Evolutionary conservation across 768 basidiomycete species (phyloP).

Genomic region (Tricholoma matsutake): DNA sequence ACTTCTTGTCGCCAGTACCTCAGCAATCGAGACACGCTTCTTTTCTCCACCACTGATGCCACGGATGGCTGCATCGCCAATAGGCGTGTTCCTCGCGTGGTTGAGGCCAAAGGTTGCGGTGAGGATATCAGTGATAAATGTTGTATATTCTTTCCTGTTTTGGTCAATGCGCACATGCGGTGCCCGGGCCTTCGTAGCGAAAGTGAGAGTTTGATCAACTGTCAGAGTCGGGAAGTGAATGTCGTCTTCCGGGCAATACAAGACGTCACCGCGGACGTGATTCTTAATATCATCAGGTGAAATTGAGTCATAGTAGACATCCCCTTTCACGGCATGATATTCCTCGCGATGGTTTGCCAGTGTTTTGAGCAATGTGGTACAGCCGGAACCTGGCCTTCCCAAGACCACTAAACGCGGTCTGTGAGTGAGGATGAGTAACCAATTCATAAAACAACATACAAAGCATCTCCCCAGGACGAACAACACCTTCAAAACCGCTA

Average conservation of each 20-base stretch:
- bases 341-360: constrained; percentile 74
- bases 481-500: constrained; percentile 56
- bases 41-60: constrained; percentile 56
- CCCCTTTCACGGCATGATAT: constrained; percentile 67
- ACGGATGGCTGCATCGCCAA: constrained; percentile 63
- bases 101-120: constrained; percentile 74
- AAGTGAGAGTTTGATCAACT: constrained; percentile 69
- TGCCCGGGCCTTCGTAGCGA: constrained; percentile 64
- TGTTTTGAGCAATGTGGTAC: constrained; percentile 78
- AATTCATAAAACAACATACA: constrained; percentile 42
- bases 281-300: constrained; percentile 58
- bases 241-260: constrained; percentile 83
- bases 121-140: constrained; percentile 50
- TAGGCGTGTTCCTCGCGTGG: constrained; percentile 61
- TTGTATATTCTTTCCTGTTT: constrained; percentile 40
- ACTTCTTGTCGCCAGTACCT: constrained; percentile 55
- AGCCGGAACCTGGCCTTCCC: constrained; percentile 85
- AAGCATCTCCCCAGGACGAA: constrained; percentile 74
- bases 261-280: constrained; percentile 74
- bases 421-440: not conserved
- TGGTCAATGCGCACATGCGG: constrained; percentile 50
- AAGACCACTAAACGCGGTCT: constrained; percentile 59
- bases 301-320: constrained; percentile 75
- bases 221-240: constrained; percentile 82
- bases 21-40: constrained; percentile 63